Evolutionary conservation across 768 basidiomycete genomes (phyloP), one percentile per base, ranked within the genome.

Genomic region (Panaeolus cyanescens): DNA sequence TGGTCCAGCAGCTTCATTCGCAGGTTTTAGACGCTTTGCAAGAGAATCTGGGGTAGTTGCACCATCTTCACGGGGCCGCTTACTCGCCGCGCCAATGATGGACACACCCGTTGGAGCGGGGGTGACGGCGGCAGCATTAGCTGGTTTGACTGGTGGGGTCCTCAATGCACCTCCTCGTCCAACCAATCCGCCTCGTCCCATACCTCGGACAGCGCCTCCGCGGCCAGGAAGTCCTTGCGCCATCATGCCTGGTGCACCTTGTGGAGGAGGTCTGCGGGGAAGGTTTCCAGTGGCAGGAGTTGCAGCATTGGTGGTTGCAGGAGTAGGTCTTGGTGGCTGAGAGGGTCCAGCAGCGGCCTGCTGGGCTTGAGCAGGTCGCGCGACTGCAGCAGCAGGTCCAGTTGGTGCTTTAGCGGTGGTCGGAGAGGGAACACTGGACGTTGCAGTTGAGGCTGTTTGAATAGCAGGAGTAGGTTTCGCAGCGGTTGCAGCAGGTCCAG

Each of bases 1-100:
- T 9, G 45, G 25, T 28, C 45, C 45, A 50, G 68, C 42, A 31
- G 68, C 62, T 32, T 80, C 79, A 42, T 15, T 50, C 1, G 85
- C 83, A 54, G 85, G 85, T 68, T 88, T 90, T 56, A 89, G 62
- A 42, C 90, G 84, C 68, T 91, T 91, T 0, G 83, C 86, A 32
- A 90, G 75, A 9, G 87, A 83, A 66, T 87, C 85, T 19, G 87
- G 86, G 0, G 73, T 63, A 20, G 67, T 64, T 25, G 74, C 70
- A 10, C 76, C 78, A 31, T 86, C 85, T 63, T 91, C 89, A 39
- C 89, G 80, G 32, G 84, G 80, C 28, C 89, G 83, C 65, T 91
- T 91, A 32, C 66, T 74, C 15, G 87, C 86, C 5, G 88, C 89
- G 32, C 88, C 89, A 66, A 85, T 81, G 45, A 89, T 89, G 13